phyloP scores from a whole-genome alignment of 1,284 basidiomycete genomes.

The Calocybe gambosa region DNA sequence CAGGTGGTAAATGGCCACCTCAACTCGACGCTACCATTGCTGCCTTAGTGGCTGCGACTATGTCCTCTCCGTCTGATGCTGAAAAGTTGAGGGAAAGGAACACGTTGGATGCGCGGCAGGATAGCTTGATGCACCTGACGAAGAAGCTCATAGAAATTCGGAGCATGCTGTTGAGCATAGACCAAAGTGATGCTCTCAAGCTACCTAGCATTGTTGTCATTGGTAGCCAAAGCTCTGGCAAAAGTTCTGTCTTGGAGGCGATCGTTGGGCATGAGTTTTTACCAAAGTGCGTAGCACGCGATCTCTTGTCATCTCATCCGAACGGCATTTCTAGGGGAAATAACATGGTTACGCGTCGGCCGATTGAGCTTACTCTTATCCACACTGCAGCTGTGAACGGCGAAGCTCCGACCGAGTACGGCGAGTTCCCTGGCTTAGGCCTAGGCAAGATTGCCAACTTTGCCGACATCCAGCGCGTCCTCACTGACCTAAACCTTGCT shows the following conservation, averaged over 20 bases:
- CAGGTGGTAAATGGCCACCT: conserved; percentile 41
- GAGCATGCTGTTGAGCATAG: conserved; percentile 88
- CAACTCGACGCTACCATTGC: conserved; percentile 63
- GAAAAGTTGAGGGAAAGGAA: conserved; percentile 36
- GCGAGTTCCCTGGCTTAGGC: conserved; percentile 89
- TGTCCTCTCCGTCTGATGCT: conserved; percentile 66
- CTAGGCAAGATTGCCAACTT: conserved; percentile 89
- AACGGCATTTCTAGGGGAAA: conserved; percentile 63
- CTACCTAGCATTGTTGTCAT: conserved; percentile 97
- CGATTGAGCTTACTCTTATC: conserved; percentile 95
- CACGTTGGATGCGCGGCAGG: conserved; percentile 40
- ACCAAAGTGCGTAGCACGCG: conserved; percentile 64
- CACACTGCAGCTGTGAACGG: conserved; percentile 70
- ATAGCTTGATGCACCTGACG: conserved; percentile 88
- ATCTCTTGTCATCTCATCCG: not conserved
- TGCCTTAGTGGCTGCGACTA: conserved; percentile 64
- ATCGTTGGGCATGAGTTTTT: conserved; percentile 98
- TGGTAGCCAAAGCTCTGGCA: conserved; percentile 96
- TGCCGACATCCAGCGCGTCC: conserved; percentile 81
- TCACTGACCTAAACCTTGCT: conserved; percentile 93
- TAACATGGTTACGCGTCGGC: conserved; percentile 99
- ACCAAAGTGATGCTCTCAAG: conserved; percentile 91
- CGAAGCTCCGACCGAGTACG: conserved; percentile 74
- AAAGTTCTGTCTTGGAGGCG: conserved; percentile 95
- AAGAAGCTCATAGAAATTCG: conserved; percentile 95